Evolutionary conservation across 192 early-diverging fungal species (phyloP), one percentile per base, ranked within the genome.

Genomic region (Linnemannia schmuckeri): DNA sequence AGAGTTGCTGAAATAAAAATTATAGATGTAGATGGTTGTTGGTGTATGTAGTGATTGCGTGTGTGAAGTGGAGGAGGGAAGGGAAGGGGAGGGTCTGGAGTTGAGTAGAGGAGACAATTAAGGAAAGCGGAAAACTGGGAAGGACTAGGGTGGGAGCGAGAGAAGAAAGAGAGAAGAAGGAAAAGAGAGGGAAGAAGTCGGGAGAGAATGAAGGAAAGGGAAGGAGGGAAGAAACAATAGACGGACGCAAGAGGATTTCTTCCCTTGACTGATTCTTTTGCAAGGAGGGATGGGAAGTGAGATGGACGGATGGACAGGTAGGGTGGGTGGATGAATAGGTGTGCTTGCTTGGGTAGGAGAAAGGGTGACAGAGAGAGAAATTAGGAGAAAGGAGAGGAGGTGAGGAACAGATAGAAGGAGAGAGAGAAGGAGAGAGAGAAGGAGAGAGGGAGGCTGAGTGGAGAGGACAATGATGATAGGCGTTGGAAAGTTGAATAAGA

Each of bases 211-310:
- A 30, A 46, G 42, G 40, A n/a, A 37, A 8, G 24, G 27, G 12
- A 73, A 24, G 22, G 13, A 70, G 13, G 15, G 38, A 71, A 20
- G 70, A 22, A 40, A 24, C 30, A 71, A 41, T 18, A 42, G 38
- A 38, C 24, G 24, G 33, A 20, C 30, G 69, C 3, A 15, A 41
- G 69, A 41, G 20, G 20, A 18, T 8, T 71, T 41, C 18, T 42
- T 38, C n/a, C 7, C 70, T 42, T 38, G 69, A 17, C 69, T 41
- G 33, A 35, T 70, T 70, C 37, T 70, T 27, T 24, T 9, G 57
- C n/a, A 66, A 66, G 70, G 70, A 72, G 35, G 4, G 70, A 72
- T 72, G 70, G 38, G 33, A 41, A 41, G 12, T 38, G 69, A 35
- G 38, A 41, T 12, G 38, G 33, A 27, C 37, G 37, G 37, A 37